phyloP scores from a whole-genome alignment of 345 rosid species.

The Raphanus sativus region DNA sequence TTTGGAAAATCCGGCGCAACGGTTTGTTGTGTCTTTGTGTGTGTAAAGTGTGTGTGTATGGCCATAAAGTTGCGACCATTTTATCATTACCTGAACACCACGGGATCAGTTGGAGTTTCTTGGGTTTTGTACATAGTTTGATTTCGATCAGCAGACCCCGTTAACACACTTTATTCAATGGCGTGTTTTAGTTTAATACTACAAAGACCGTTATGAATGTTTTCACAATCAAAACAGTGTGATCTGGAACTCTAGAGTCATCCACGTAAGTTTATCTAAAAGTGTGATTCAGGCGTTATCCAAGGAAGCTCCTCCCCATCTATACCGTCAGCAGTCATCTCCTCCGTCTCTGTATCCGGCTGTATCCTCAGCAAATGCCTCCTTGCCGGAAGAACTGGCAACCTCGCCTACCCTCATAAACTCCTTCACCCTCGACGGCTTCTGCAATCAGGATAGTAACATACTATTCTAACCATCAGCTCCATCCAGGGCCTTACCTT shows the following conservation, averaged over 20 bases:
- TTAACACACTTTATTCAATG: background rate
- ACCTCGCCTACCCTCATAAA: constrained; percentile 60
- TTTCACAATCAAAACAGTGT: background rate
- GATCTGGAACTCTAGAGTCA: background rate
- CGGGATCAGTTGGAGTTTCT: constrained; percentile 15
- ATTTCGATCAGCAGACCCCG: background rate
- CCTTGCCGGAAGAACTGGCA: constrained; percentile 55
- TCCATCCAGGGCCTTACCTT: constrained; percentile 52
- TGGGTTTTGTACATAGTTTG: constrained; percentile 2
- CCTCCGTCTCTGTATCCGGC: constrained; percentile 39
- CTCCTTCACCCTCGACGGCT: constrained; percentile 56
- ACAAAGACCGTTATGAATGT: background rate
- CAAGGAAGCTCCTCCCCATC: constrained; percentile 37
- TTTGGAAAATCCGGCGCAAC: background rate
- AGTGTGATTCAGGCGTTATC: background rate
- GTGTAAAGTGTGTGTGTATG: background rate
- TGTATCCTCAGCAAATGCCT: constrained; percentile 57
- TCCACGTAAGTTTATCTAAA: constrained; percentile 23
- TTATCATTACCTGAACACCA: constrained; percentile 1
- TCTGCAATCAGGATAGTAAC: constrained; percentile 67
- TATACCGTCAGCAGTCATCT: constrained; percentile 43
- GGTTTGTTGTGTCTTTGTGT: constrained; percentile 16
- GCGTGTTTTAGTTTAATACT: background rate
- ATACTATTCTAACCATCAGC: constrained; percentile 65
- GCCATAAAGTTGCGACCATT: constrained; percentile 2